Conservation (phyloP, 2,329 filamentous ascomycete genomes). For the Ceratocystis papillata region DNA sequence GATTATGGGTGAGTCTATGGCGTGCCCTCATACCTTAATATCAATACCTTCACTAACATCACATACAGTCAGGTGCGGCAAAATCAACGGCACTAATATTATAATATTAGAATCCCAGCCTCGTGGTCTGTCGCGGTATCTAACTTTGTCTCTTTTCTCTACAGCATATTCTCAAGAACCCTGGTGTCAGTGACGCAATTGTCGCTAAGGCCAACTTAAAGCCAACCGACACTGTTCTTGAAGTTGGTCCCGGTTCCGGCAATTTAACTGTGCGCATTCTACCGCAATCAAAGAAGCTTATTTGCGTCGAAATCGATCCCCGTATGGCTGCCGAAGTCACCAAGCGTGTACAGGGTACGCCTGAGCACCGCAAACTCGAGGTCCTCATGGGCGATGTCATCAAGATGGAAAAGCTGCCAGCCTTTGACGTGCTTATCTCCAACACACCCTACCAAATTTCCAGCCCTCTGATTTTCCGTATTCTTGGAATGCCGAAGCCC, state of each 20-base stretch:
- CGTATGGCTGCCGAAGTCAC: conserved; percentile 93
- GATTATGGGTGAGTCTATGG: conserved; percentile 48
- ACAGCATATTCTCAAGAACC: conserved; percentile 84
- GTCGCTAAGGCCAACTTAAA: conserved; percentile 71
- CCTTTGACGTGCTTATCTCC: conserved; percentile 74
- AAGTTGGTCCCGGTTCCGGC: conserved; percentile 83
- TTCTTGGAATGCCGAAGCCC: conserved; percentile 69
- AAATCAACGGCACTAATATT: not conserved
- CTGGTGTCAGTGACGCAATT: conserved; percentile 66
- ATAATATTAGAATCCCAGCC: not conserved
- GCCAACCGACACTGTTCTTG: conserved; percentile 79
- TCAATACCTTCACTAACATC: too few relatives aligned
- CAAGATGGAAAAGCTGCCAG: conserved; percentile 64
- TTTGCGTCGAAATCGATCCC: conserved; percentile 86
- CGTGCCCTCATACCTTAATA: too few relatives aligned
- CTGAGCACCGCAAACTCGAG: conserved; percentile 72
- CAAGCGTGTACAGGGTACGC: conserved; percentile 84
- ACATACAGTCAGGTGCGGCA: conserved; percentile 18
- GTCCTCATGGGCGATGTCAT: conserved; percentile 83
- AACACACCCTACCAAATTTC: conserved; percentile 68
- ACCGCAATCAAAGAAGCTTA: conserved; percentile 69
- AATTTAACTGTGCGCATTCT: conserved; percentile 83
- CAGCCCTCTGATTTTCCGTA: conserved; percentile 80
- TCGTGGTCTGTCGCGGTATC: not conserved
- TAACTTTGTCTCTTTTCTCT: not conserved